Base-by-base conservation (phyloP, 129 eudicot species). In the Pulicaria dysenterica region DNA sequence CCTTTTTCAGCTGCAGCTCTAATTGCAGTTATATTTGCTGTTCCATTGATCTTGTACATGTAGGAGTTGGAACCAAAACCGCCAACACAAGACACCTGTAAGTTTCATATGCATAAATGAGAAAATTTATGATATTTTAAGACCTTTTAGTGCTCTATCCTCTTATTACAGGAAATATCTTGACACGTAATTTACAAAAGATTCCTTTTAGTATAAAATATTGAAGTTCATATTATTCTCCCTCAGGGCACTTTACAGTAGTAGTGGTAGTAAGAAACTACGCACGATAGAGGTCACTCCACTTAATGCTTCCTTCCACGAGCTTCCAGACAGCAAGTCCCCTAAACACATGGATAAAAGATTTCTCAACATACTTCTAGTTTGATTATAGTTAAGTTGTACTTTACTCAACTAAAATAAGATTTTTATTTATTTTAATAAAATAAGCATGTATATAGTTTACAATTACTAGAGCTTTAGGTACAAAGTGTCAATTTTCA, bases 1-100 rank as follows among this genome's bases (percentile, higher is more conserved):
- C 99, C 97, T 84, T 84, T 81, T 64, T 88, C 99, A 55, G 96
- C 86, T 53, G 99, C 97, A 74, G 97, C 99, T 86, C 93, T 90
- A 77, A 94, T 90, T 45, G 89, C 99, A 82, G 88, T 84, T 19
- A 94, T 90, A 73, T 94, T 94, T 77, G 99, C 99, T 77, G 96
- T 90, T 62, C 99, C 99, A 76, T 94, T 94, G 82, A 94, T 85
- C 73, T 88, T 94, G 85, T 94, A 94, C 99, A 94, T 94, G 73
- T 82, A 74, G 47, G 97, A 82, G 67, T 94, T 90, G 51, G 99
- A 88, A 46, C 99, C 99, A 75, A 94, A 90, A 65, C 94, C 95
- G 71, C 99, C 99, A 69, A 94, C 91, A 76, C 99, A 94, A 62
- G 99, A 94, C 50, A 94, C 88, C 99, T 94, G 84, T 81, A 82